Base-by-base conservation (phyloP, 2,329 filamentous ascomycete genomes). In the Claviceps monticola region DNA sequence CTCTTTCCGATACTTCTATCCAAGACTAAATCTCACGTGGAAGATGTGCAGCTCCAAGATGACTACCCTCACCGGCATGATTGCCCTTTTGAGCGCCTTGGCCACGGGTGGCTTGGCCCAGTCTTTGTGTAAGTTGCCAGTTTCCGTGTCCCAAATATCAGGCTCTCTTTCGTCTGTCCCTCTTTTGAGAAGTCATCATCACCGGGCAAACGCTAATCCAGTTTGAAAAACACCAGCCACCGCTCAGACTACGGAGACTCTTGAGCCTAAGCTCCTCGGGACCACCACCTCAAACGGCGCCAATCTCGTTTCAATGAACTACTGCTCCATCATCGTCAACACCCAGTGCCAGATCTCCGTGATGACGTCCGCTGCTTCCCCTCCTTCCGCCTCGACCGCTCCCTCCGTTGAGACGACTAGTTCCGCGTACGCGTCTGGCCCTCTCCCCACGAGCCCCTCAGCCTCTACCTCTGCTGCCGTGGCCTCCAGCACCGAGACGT, bases 301-400 rank as follows among this genome's bases (percentile, higher is more conserved):
- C 21, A 50, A 65, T 34, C 55, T 69, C 44, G 64, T 65, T 56
- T 62, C 65, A 29, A 61, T 67, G 56, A 68, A 67, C 57, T 56
- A 66, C 51, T 70, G 68, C 61, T 62, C 61, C 55, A 53, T 69
- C 48, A 56, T 66, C 29, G 60, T 65, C 29, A 61, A 60, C 52
- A 69, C 66, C 36, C 56, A 60, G 50, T 70, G 68, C 58, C 55
- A 59, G 36, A 54, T 62, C 46, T 58, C 60, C 47, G 57, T 62
- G 48, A 63, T 64, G 26, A 65, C 59, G 29, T 58, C 46, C 54
- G 58, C 44, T 54, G 50, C 51, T 52, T 54, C 23, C 57, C 56
- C 49, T 47, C 55, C 39, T 41, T 56, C 58, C 42, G 56, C 59
- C 14, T 57, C 60, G 29, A 52, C 48, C 49, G 57, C 56, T 38